phyloP scores from a whole-genome alignment of 2,329 filamentous ascomycete genomes.

The Phyllosticta capitalensis region DNA sequence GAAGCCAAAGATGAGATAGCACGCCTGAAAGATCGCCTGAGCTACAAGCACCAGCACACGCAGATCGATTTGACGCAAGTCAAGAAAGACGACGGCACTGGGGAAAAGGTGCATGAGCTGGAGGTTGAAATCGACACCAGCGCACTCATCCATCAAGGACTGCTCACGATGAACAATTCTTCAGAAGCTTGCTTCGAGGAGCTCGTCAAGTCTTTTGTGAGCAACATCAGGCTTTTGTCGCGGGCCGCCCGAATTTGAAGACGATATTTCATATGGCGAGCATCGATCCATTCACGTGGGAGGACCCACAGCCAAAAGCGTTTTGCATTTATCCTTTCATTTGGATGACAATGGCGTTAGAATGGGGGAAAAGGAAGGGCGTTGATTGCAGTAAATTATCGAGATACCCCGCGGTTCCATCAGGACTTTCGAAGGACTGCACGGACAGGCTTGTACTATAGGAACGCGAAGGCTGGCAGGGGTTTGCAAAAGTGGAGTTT shows the following conservation, averaged over 20 bases:
- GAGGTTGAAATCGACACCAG: slow-evolving; percentile 65
- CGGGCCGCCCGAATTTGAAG: slow-evolving; percentile 4
- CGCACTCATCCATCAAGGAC: slow-evolving; percentile 57
- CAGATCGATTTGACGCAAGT: slow-evolving; percentile 93
- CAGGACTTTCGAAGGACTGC: not conserved
- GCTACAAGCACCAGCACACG: slow-evolving; percentile 75
- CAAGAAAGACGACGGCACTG: slow-evolving; percentile 40
- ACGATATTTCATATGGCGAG: not conserved
- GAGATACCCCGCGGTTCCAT: slow-evolving; percentile 10
- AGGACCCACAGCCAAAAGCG: not conserved
- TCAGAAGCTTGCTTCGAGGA: slow-evolving; percentile 46
- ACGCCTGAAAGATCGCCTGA: slow-evolving; percentile 81
- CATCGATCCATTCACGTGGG: not conserved
- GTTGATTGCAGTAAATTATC: slow-evolving; percentile 7
- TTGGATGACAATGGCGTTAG: not conserved
- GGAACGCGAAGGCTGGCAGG: not conserved
- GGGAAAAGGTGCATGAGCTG: slow-evolving; percentile 65
- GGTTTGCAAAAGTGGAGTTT: not conserved
- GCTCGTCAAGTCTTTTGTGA: slow-evolving; percentile 63
- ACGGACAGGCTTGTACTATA: not conserved
- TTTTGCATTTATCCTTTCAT: not conserved
- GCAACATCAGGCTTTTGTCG: slow-evolving; percentile 56
- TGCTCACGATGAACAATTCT: slow-evolving; percentile 44
- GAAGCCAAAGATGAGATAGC: slow-evolving; percentile 39
- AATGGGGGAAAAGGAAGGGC: not conserved